Conservation (phyloP, 345 rosid species). For the Psidium friedrichsthalianum region DNA sequence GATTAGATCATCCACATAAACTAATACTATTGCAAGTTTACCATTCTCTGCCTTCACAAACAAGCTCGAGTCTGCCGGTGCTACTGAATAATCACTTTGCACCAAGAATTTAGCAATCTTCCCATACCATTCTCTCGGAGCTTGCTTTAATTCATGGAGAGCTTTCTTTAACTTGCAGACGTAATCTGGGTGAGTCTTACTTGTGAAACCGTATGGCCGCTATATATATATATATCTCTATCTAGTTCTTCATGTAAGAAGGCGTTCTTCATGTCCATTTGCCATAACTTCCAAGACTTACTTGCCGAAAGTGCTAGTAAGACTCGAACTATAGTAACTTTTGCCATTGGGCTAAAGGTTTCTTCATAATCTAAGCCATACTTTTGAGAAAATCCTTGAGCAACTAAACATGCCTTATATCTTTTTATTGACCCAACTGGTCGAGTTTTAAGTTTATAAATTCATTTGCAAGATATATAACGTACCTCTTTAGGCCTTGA, state of each 20-base stretch:
- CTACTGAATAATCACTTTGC: background rate
- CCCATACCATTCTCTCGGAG: background rate
- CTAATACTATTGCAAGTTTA: background rate
- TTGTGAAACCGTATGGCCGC: background rate
- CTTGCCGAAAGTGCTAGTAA: background rate
- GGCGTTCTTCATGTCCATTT: background rate
- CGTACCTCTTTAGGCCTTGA: no score
- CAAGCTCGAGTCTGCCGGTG: background rate
- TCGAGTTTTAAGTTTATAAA: no score
- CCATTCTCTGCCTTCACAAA: background rate
- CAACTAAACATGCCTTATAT: background rate
- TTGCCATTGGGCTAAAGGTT: background rate
- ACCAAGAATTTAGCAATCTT: background rate
- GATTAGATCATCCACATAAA: background rate
- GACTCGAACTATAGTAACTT: background rate
- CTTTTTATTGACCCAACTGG: no score
- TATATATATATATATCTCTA: background rate
- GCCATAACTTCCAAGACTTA: background rate
- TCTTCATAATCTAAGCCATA: background rate
- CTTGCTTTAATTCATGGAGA: background rate
- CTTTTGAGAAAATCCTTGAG: background rate
- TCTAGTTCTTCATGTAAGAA: background rate
- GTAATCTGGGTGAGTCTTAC: background rate
- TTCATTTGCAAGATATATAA: no score
- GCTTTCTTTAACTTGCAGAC: background rate